Evolutionary conservation across 192 early-diverging fungal genomes (phyloP), one percentile per base, ranked within the genome.

Genomic region (Backusella sp.): DNA sequence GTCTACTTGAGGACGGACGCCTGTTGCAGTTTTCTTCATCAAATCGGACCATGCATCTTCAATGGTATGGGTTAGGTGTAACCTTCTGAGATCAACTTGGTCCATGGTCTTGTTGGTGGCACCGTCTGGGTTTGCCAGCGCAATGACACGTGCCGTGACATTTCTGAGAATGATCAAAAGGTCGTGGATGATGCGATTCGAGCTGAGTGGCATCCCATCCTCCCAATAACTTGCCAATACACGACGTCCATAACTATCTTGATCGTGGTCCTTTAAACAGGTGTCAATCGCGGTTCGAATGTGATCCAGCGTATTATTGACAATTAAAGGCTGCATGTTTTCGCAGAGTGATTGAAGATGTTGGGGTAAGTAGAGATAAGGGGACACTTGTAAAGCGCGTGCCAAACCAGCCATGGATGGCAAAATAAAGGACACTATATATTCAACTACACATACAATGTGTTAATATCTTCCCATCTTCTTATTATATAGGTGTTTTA

Each of bases 351-450:
- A 75, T 23, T 84, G 78, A 49, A 90, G 82, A 17, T 90, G 85
- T 68, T 76, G 59, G 14, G 82, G 78, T 49, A 78, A 71, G 73
- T 83, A 87, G n/a, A 80, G 66, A 36, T 85, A 76, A 32, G 88
- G 79, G 6, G 87, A 81, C 0, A 73, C 77, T 65, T 88, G 84
- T 69, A 91, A 68, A 32, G 88, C 86, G 19, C 87, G 79, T 28
- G 85, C 80, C 14, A 87, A 70, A 0, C 90, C 90, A 34, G 86
- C 86, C n/a, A 91, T 67, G 0, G 88, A 83, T 32, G 90, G 90
- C 32, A 91, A 68, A 46, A 87, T 77, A 74, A 89, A 87, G 17
- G 79, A 80, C 62, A 86, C 80, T n/a, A 80, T 79, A 30, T 82
- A 82, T 42, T 83, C 82, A 17, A 70, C 81, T 79, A 32, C 12